phyloP scores from a whole-genome alignment of 345 rosid genomes.

The Geranium rotundifolium region DNA sequence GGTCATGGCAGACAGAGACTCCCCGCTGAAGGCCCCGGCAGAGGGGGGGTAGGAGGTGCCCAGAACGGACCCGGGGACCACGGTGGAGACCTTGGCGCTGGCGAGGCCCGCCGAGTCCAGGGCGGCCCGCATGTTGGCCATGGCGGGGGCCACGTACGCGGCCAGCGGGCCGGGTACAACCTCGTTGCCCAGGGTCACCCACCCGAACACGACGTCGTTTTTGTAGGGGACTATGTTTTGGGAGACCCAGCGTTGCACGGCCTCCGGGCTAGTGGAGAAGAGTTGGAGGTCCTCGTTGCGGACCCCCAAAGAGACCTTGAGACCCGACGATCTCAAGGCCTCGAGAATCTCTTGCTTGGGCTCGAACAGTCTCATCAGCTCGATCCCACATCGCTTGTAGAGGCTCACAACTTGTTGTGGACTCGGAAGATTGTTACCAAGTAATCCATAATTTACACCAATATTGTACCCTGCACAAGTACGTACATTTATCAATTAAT shows the following conservation, averaged over 20 bases:
- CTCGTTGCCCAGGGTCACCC: conserved; percentile 32
- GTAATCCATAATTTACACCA: conserved; percentile 28
- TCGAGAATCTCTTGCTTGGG: conserved; percentile 21
- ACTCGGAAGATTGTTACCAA: conserved; percentile 30
- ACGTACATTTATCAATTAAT: too few species aligned
- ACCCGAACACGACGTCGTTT: conserved; percentile 14
- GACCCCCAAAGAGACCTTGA: conserved; percentile 17
- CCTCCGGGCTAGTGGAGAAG: conserved; percentile 12
- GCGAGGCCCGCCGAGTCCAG: conserved; percentile 10
- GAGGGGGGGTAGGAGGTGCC: conserved; percentile 34
- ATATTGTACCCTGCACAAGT: background rate
- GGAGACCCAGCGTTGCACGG: conserved; percentile 17
- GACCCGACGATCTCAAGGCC: conserved; percentile 16
- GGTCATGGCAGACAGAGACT: conserved; percentile 7
- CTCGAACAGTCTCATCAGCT: conserved; percentile 21
- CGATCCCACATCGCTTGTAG: conserved; percentile 13
- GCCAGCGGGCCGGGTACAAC: conserved; percentile 19
- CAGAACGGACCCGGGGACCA: conserved; percentile 7
- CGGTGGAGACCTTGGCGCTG: conserved; percentile 16
- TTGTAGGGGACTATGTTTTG: conserved; percentile 17
- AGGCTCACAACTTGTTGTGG: conserved; percentile 22
- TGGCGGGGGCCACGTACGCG: conserved; percentile 7
- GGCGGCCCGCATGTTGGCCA: conserved; percentile 18
- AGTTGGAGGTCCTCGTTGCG: conserved; percentile 21
- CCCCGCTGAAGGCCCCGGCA: conserved; percentile 11